phyloP scores from a whole-genome alignment of 2,329 filamentous ascomycete genomes.

The Aspergillus sp. region DNA sequence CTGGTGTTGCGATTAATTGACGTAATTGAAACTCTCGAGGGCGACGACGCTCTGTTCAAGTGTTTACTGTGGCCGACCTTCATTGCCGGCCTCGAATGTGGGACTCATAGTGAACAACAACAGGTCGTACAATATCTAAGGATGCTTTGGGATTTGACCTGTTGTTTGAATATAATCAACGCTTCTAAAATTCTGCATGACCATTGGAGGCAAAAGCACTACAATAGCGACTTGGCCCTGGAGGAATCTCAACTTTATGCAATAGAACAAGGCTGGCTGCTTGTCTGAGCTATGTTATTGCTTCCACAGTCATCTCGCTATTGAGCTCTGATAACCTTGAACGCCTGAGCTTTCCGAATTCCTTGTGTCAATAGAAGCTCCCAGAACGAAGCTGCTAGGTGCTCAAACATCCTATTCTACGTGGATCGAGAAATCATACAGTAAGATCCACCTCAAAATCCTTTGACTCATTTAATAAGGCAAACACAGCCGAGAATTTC shows the following conservation, averaged over 20 bases:
- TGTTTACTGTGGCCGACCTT: conserved; percentile 24
- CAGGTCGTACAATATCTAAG: conserved; percentile 8
- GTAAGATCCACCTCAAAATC: too few species aligned
- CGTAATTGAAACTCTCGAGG: conserved; percentile 6
- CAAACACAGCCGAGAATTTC: too few species aligned
- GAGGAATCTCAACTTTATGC: conserved; percentile 5
- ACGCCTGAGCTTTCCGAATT: too few species aligned
- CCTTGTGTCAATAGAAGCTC: too few species aligned
- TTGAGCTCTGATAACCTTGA: neutral
- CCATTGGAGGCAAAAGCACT: conserved; percentile 10
- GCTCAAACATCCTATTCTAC: too few species aligned
- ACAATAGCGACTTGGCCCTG: too few species aligned
- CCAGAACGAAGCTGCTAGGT: too few species aligned
- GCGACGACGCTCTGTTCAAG: conserved; percentile 16
- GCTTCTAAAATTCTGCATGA: conserved; percentile 17
- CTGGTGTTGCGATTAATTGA: conserved; percentile 7
- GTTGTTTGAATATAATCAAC: conserved; percentile 22
- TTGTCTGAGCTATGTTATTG: conserved; percentile 3
- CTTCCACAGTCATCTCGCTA: neutral
- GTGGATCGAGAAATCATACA: too few species aligned
- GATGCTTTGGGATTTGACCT: conserved; percentile 19
- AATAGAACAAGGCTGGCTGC: conserved; percentile 13
- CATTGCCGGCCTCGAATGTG: conserved; percentile 20
- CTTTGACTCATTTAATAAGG: too few species aligned
- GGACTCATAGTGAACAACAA: neutral